Evolutionary conservation across 306 rosid species (phyloP), one percentile per base, ranked within the genome.

Genomic region (Begonia fuchsioides): DNA sequence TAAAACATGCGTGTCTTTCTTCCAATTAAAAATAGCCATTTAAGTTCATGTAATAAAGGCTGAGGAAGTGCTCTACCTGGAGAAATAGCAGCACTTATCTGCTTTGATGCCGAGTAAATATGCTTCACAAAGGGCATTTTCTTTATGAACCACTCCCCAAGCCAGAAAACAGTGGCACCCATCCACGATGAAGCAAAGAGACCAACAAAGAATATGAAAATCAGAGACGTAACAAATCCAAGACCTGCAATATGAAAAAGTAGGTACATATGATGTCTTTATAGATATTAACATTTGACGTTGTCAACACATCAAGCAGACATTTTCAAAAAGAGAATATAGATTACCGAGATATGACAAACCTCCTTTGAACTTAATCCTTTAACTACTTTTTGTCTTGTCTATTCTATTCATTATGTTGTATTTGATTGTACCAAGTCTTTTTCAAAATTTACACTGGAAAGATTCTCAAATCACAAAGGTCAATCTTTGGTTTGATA

Each of bases 181-280:
- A 65, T 59, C 80, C 80, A 74, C 16, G 80, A 74, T 10, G 80
- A 74, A 49, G 80, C 80, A 65, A 74, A 74, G 47, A 74, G 46
- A 55, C 76, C 80, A 0, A 74, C 39, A 35, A 65, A 62, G 53
- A 65, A 54, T 52, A 65, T 62, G 47, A 69, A 74, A 38, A 62
- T 39, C 19, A 74, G 53, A 32, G 80, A 74, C 41, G 80, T 65
- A 44, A 69, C 35, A 65, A 74, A 74, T 16, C 80, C 76, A 51
- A 74, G 70, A 46, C 80, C 80, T 74, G 76, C 67, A 65, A 47
- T 41, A 59, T 43, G 32, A 49, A 14, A 19, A 58, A 51, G 53
- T 43, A 56, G 2, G 43, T 15, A 48, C 54, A 13, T 16, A 50
- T n/a, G 32, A 38, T 50, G 17, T 18, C 6, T 15, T 17, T 35